phyloP scores from a whole-genome alignment of 331 rosid genomes.

The Malus hybrid region DNA sequence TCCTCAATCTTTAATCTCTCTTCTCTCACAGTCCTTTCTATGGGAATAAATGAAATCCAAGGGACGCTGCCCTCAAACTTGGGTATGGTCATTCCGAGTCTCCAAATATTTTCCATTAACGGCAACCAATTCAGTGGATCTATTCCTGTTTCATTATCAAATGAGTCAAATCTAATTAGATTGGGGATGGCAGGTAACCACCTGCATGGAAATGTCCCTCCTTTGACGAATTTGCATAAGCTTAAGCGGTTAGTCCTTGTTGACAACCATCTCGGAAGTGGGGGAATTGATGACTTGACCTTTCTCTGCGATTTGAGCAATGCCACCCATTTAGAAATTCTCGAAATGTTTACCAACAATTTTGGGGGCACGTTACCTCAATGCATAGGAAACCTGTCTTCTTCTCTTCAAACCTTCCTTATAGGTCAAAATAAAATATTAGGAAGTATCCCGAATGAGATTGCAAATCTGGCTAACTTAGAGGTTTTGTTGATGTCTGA shows the following conservation, averaged over 20 bases:
- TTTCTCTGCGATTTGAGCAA: not conserved
- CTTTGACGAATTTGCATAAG: not conserved
- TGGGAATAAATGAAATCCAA: too few relatives aligned
- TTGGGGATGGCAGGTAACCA: accelerated
- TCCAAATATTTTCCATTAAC: accelerated
- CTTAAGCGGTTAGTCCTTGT: accelerated
- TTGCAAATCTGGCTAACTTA: not conserved
- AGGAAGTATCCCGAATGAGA: too few relatives aligned
- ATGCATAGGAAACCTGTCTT: too few relatives aligned
- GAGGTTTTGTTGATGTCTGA: accelerated
- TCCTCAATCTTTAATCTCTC: too few relatives aligned
- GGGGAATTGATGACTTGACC: not conserved
- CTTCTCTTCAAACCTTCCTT: too few relatives aligned
- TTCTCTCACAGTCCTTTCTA: too few relatives aligned
- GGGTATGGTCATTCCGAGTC: too few relatives aligned
- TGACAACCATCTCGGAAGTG: not conserved
- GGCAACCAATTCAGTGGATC: accelerated
- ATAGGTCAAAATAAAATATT: too few relatives aligned
- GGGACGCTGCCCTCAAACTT: too few relatives aligned
- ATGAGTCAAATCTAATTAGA: not conserved
- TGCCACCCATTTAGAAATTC: not conserved
- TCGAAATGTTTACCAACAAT: not conserved
- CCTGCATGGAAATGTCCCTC: not conserved
- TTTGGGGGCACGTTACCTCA: not conserved
- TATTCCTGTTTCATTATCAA: not conserved